These are phyloP conservation scores for Leptomonas seymouri DNA, from an alignment of 208 protist genomes.

Conservation along the genomic window DNA sequence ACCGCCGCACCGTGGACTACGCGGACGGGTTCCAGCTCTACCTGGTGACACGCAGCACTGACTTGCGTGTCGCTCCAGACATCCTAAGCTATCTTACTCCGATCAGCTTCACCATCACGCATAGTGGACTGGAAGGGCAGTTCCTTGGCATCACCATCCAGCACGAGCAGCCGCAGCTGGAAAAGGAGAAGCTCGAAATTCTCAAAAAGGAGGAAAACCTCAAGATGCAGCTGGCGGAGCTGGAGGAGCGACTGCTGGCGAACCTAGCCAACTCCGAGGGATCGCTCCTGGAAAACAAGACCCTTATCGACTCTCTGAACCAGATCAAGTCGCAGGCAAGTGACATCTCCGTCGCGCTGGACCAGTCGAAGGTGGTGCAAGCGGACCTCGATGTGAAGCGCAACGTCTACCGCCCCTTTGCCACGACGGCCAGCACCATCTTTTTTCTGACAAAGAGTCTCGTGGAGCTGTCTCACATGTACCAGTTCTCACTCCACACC, in stretches of 20 bases:
- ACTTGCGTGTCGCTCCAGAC: conserved; percentile 92
- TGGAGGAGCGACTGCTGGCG: conserved; percentile 94
- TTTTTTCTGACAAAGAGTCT: conserved; percentile 95
- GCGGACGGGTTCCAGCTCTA: conserved; percentile 97
- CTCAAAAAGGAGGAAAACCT: conserved; percentile 96
- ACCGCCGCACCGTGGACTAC: conserved; percentile 97
- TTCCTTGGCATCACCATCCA: conserved; percentile 96
- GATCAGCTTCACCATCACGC: conserved; percentile 98
- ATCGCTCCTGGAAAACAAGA: conserved; percentile 96
- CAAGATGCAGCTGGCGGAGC: conserved; percentile 93
- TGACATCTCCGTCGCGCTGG: conserved; percentile 87
- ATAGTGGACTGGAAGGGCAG: conserved; percentile 97
- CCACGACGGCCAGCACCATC: conserved; percentile 83
- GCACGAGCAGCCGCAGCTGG: conserved; percentile 97
- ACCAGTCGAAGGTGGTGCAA: conserved; percentile 89
- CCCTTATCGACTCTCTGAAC: conserved; percentile 94
- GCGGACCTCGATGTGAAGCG: conserved; percentile 93
- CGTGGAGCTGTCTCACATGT: conserved; percentile 96
- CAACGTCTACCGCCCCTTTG: conserved; percentile 95
- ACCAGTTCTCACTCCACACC: conserved; percentile 95
- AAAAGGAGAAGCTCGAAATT: conserved; percentile 92
- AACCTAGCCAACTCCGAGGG: conserved; percentile 94
- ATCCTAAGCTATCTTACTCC: conserved; percentile 90
- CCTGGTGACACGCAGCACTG: conserved; percentile 92
- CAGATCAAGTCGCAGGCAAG: conserved; percentile 96